A percentile compares a stretch with the other conserved stretches of the same genome.
These are phyloP conservation scores for Podospora sp. DNA, from an alignment of 495 filamentous ascomycete genomes.

Conservation along the genomic window DNA sequence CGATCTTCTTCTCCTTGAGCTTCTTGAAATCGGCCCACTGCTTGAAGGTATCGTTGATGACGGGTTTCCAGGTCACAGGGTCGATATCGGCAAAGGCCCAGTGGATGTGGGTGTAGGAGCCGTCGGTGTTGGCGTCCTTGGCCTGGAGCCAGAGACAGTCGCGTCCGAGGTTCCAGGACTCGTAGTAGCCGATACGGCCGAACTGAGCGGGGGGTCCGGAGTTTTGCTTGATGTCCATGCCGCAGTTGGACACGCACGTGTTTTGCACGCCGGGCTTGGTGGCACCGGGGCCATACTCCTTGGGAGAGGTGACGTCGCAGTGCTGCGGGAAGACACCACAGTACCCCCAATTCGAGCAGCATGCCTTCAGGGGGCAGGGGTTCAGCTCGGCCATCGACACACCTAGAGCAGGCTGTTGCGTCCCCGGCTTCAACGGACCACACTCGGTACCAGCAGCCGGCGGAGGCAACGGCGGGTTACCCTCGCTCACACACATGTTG, in stretches of 20 bases:
- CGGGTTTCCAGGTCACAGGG: constrained; percentile 20
- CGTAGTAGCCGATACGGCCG: constrained; percentile 35
- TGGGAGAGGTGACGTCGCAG: constrained; percentile 17
- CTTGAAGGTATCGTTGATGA: constrained; percentile 22
- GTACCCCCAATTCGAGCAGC: constrained; percentile 44
- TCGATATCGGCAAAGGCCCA: constrained; percentile 31
- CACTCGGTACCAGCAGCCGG: constrained; percentile 41
- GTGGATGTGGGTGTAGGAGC: constrained; percentile 34
- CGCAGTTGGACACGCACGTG: constrained; percentile 52
- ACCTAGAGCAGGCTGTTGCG: constrained; percentile 23
- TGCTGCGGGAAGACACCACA: constrained; percentile 38
- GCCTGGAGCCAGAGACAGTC: constrained; percentile 32
- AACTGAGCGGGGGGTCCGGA: constrained; percentile 7
- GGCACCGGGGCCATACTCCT: constrained; percentile 6
- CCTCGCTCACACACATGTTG: constrained; percentile 52
- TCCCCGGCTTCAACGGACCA: constrained; percentile 46
- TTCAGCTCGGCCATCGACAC: constrained; percentile 28
- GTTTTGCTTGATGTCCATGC: constrained; percentile 28
- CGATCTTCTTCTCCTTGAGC: constrained; percentile 31
- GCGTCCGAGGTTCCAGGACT: constrained; percentile 33
- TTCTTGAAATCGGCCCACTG: constrained; percentile 32
- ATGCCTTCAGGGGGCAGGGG: constrained; percentile 29
- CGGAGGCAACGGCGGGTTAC: constrained; percentile 48
- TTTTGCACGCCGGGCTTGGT: constrained; percentile 6
- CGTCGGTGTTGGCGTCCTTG: constrained; percentile 17